Base-by-base conservation (phyloP, 495 filamentous ascomycete genomes). In the Talaromyces wortmannii region DNA sequence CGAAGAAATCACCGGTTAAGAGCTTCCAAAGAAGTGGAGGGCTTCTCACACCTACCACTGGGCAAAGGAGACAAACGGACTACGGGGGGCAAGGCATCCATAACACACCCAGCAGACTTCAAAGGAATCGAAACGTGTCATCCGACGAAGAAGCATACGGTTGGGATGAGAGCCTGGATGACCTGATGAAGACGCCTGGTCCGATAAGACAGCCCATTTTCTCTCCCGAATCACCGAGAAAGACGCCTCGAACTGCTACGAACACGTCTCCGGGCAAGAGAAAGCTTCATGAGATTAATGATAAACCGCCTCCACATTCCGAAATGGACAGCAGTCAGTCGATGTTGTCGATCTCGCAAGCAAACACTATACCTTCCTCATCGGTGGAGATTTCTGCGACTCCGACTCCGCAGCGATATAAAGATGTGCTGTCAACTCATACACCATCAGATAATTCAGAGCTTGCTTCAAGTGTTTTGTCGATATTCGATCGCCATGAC, bases 261-360 rank as follows among this genome's bases (percentile, higher is more conserved):
- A 69, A 68, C 33, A 70, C 75, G 6, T 80, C 79, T 0, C 83
- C 83, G 2, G 67, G 70, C 0, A 83, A 83, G 63, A 72, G 83
- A 33, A 83, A 74, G 57, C 57, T 71, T 11, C 63, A 65, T 0
- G 74, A 79, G 47, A 61, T 67, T 48, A 57, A 62, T 5, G 48
- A 59, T 16, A 16, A 45, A 12, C 53, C 53, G 13, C 53, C 53
- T 10, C 53, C 45, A 29, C 49, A 55, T 33, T 48, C 47, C 11
- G 45, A 48, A 32, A 40, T 23, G 8, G 53, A 45, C 12, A 8
- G 30, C 13, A 17, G 15, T 13, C 18, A 36, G 5, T 29, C 36
- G 8, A 40, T 13, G 13, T 63, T 2, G 61, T 67, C 29, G 53
- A 49, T 6, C 58, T 58, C 11, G 40, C 45, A n/a, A 45, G 18